Percentiles rank a stretch among this genome's conserved stretches.
These are phyloP conservation scores for Torulaspora indica DNA, from an alignment of 805 yeast genomes.

Conservation along the genomic window DNA sequence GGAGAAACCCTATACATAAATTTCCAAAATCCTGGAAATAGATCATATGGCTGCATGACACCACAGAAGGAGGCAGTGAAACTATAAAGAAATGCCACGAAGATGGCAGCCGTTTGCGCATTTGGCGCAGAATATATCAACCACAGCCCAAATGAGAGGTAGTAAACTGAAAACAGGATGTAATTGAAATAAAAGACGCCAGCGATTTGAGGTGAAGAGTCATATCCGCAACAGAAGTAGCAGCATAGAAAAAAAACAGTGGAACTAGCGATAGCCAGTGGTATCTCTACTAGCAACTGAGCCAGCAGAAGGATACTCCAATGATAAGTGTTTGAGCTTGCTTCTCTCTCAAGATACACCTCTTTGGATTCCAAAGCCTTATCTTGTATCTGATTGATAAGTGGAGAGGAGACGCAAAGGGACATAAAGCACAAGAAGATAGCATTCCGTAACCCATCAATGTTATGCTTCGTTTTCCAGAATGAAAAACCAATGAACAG, in stretches of 20 bases:
- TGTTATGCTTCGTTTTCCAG: slow-evolving; percentile 50
- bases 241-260: slow-evolving; percentile 50
- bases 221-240: slow-evolving; percentile 48
- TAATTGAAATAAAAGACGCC: slow-evolving; percentile 48
- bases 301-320: slow-evolving; percentile 59
- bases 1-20: slow-evolving; percentile 68
- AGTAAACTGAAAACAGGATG: slow-evolving; percentile 41
- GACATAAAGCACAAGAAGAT: slow-evolving; percentile 60
- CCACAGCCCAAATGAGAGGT: slow-evolving; percentile 46
- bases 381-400: slow-evolving; percentile 60
- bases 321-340: slow-evolving; percentile 67
- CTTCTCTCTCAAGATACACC: slow-evolving; percentile 65
- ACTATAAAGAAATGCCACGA: slow-evolving; percentile 43
- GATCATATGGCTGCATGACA: slow-evolving; percentile 36
- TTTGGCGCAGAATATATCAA: slow-evolving; percentile 59
- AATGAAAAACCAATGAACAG: slow-evolving; percentile 72
- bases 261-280: slow-evolving; percentile 48
- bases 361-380: slow-evolving; percentile 56
- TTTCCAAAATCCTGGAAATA: slow-evolving; percentile 70
- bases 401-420: slow-evolving; percentile 54
- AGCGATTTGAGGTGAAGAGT: slow-evolving; percentile 42
- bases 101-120: slow-evolving; percentile 62
- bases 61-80: slow-evolving; percentile 38
- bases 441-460: slow-evolving; percentile 57
- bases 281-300: slow-evolving; percentile 55